Evolutionary conservation across 2,329 filamentous ascomycete genomes (phyloP), one percentile per base, ranked within the genome.

Genomic region (Tolypocladium tundrense): DNA sequence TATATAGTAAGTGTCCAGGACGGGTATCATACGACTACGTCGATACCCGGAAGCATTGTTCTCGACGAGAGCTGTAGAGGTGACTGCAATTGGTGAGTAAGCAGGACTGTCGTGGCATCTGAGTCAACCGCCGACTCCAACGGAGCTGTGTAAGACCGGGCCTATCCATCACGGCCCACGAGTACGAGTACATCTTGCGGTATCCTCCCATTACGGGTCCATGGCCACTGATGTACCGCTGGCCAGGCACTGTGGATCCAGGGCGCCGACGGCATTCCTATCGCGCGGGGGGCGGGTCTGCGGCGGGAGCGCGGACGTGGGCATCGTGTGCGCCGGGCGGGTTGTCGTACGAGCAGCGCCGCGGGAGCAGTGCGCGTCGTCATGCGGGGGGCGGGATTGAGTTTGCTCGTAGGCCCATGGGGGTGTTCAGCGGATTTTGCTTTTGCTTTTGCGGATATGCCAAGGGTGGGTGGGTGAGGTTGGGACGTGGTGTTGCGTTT

Each of bases 41-140:
- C 68, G 66, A 71, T 70, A 70, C 68, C 68, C 68, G 66, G 68
- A 57, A 54, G 59, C 53, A 14, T 54, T 48, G 16, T 43, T 53
- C 2, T 11, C 48, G 48, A 14, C 31, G 31, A 31, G 24, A 9
- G 31, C 16, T 27, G 11, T 40, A 9, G 31, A 33, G 31, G 6
- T 33, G 31, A 33, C 31, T 33, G 31, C 24, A 27, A 27, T 4
- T 27, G 24, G 7, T 24, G 19, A 37, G 40, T n/a, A 7, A 40
- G 39, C 21, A 4, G 13, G 24, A 24, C 2, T 10, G 50, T 14
- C 7, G 31, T n/a, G 3, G 41, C n/a, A 21, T 21, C n/a, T 11
- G 2, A 24, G 42, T 9, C 21, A 43, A 21, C n/a, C 3, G 21
- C n/a, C 10, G 3, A 2, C 41, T 10, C 6, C 6, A 33, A 9